Percentiles rank a stretch among this genome's conserved stretches.
Evolutionary conservation across 1,139 yeast genomes (phyloP).

Genomic region (Diutina catenulata): DNA sequence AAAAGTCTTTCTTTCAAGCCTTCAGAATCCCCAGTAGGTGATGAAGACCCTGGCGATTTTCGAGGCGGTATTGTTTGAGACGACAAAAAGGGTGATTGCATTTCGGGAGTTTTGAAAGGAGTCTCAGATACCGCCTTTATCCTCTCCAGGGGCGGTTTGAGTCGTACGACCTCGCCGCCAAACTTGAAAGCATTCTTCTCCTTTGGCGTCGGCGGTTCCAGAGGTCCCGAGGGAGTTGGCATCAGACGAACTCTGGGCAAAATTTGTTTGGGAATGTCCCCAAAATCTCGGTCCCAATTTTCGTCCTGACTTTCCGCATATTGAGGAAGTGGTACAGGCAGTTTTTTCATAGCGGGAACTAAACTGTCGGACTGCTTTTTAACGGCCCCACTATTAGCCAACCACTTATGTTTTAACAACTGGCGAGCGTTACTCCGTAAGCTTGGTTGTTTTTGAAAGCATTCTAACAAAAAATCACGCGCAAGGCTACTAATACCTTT

Average conservation of each 20-base stretch:
- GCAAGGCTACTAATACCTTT: slow-evolving; percentile 39
- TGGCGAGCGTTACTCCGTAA: slow-evolving; percentile 46
- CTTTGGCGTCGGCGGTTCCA: slow-evolving; percentile 1
- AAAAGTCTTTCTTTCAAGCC: neutral
- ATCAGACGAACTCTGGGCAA: slow-evolving; percentile 14
- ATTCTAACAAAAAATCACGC: slow-evolving; percentile 55
- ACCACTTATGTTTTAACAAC: slow-evolving; percentile 55
- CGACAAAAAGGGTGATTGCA: too few species aligned
- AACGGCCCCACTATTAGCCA: slow-evolving; percentile 12
- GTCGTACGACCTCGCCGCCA: slow-evolving; percentile 1
- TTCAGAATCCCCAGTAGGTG: too few species aligned
- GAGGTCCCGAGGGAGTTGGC: neutral
- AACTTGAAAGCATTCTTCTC: slow-evolving; percentile 1
- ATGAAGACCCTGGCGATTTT: too few species aligned
- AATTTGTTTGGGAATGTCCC: slow-evolving; percentile 10
- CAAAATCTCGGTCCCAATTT: slow-evolving; percentile 26
- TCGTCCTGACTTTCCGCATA: slow-evolving; percentile 14
- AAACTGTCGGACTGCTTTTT: too few species aligned
- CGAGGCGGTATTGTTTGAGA: too few species aligned
- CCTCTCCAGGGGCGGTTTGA: too few species aligned
- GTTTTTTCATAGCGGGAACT: too few species aligned
- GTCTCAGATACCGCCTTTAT: too few species aligned
- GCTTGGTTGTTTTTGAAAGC: slow-evolving; percentile 70
- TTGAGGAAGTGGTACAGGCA: slow-evolving; percentile 1
- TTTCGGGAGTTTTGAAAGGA: too few species aligned